A percentile compares a stretch with the other conserved stretches of the same genome.
These are phyloP conservation scores for Tillandsia leiboldiana DNA, from an alignment of 176 grass and related monocot species.

Conservation along the genomic window DNA sequence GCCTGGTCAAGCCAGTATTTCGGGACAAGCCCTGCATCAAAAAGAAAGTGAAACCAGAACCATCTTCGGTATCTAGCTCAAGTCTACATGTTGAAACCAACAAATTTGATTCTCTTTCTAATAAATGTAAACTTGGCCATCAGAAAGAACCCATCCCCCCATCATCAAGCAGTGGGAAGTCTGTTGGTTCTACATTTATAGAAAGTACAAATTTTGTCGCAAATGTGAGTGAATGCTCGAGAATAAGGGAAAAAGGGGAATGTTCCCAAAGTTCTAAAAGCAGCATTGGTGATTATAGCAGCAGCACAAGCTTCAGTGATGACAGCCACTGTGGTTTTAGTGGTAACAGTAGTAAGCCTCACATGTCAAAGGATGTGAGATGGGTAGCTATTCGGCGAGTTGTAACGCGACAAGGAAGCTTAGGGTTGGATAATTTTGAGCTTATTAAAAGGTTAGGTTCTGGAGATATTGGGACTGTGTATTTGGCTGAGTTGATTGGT, in stretches of 20 bases:
- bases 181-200: slow-evolving; percentile 4
- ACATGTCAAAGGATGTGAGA: slow-evolving; percentile 86
- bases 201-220: slow-evolving; percentile 12
- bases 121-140: slow-evolving; percentile 36
- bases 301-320: slow-evolving; percentile 45
- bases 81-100: slow-evolving; percentile 4
- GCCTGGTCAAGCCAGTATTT: slow-evolving; percentile 49
- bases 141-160: slow-evolving; percentile 46
- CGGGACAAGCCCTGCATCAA: slow-evolving; percentile 30
- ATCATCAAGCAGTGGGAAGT: slow-evolving; percentile 34
- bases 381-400: slow-evolving; percentile 64
- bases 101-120: slow-evolving; percentile 8
- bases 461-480: slow-evolving; percentile 95
- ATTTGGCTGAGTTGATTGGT: slow-evolving; percentile 73
- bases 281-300: slow-evolving; percentile 72
- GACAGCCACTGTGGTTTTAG: slow-evolving; percentile 18
- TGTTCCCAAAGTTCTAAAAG: slow-evolving; percentile 84
- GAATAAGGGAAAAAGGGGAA: slow-evolving; percentile 51
- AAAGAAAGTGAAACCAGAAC: slow-evolving; percentile 49
- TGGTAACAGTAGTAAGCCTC: slow-evolving; percentile 35
- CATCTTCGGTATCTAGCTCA: slow-evolving; percentile 38
- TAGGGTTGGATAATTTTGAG: slow-evolving; percentile 87
- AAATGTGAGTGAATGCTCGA: slow-evolving; percentile 22
- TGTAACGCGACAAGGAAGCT: slow-evolving; percentile 49
- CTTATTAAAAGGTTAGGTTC: slow-evolving; percentile 94